Evolutionary conservation across 2,329 filamentous ascomycete genomes (phyloP), one percentile per base, ranked within the genome.

Genomic region (Pseudogymnoascus verrucosus): DNA sequence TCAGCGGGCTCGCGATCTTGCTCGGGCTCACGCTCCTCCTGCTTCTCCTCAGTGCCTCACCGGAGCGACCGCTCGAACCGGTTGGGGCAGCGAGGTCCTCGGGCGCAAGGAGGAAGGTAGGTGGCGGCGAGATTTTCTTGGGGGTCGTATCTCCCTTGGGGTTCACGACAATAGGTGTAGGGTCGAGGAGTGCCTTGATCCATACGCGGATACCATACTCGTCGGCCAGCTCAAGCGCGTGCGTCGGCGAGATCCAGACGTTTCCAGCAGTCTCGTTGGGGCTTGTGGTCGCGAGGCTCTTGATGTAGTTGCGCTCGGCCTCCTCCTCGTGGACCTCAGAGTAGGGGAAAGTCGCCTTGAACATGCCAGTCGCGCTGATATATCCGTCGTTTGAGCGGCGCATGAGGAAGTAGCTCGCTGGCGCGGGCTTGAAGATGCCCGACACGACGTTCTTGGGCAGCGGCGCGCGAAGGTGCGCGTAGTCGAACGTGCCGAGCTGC

Each of bases 321-420:
- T 90, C 85, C 73, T 95, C 90, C 69, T 95, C 89, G 31, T 82
- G 78, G 19, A 82, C 78, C 66, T 88, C 85, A 47, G 90, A 88
- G 76, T 89, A 92, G 6, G 90, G 90, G 72, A 93, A 96, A 1
- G 89, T 89, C 36, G 90, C 91, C 78, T 95, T 95, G 82, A 93
- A 96, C 90, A 96, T 93, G 76, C 91, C 91, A 4, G 90, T 95
- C 10, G 90, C 90, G 68, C 89, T 93, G 64, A 96, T 85, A 75
- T 85, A 95, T 66, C 91, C 91, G 74, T 96, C 91, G 73, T 85
- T 85, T 76, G 90, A 93, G 70, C 90, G 88, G 76, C 91, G 88
- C 90, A 99, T 99, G 70, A 99, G 79, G 76, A 98, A 99, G 78
- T 99, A 99, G 69, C 91, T 95, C 74, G 91, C 91, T 4, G 95